These are phyloP conservation scores for Ceratocystis destructans DNA, from an alignment of 2,329 filamentous ascomycete genomes.

Conservation along the genomic window DNA sequence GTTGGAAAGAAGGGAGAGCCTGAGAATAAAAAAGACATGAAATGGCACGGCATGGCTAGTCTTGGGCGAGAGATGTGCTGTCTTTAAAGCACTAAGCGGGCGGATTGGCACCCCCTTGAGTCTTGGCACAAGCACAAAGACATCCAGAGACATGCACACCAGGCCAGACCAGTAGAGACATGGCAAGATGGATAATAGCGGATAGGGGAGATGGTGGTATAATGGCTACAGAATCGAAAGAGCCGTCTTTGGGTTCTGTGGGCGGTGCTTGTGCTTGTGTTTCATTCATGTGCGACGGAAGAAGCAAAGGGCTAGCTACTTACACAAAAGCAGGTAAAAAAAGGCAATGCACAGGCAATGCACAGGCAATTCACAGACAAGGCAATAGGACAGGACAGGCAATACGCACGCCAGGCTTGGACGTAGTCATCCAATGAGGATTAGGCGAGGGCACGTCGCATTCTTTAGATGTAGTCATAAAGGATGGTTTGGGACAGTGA, in stretches of 20 bases:
- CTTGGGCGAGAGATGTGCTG: conserved; percentile 1
- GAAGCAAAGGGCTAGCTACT: conserved; percentile 5
- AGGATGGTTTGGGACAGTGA: neutral
- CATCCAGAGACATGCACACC: neutral
- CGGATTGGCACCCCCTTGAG: conserved; percentile 5
- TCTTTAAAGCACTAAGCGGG: conserved; percentile 4
- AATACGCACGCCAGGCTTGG: neutral
- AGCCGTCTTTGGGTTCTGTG: neutral
- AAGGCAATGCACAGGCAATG: neutral
- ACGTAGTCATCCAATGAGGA: conserved; percentile 7
- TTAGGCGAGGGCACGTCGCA: conserved; percentile 7
- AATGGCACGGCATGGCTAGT: too few relatives aligned
- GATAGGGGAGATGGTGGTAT: neutral
- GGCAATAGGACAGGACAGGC: neutral
- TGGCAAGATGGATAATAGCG: neutral
- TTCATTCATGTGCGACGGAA: conserved; percentile 4
- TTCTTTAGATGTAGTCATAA: neutral
- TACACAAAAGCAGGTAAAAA: conserved; percentile 5
- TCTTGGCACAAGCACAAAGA: conserved; percentile 8
- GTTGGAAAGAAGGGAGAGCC: neutral
- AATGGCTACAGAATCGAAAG: conserved; percentile 4
- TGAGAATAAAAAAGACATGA: neutral
- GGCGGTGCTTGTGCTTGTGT: neutral
- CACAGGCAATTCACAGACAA: too few relatives aligned
- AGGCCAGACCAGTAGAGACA: neutral